phyloP scores from a whole-genome alignment of 73 alveolate species.

The Paramecium caudatum region DNA sequence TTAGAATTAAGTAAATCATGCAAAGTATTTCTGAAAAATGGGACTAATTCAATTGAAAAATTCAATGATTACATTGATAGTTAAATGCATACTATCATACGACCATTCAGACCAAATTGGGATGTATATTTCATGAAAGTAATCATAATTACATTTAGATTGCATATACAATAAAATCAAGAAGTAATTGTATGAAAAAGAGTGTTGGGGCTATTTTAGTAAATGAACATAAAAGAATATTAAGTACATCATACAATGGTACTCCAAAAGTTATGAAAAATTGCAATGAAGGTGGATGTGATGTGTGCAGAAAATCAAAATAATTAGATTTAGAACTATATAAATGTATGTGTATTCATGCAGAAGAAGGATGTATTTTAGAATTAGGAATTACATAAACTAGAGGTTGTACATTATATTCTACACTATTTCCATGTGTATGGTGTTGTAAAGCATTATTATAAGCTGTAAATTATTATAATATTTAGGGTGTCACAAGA shows the following conservation, averaged over 20 bases:
- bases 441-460: constrained; percentile 84
- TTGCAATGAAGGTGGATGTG: constrained; percentile 89
- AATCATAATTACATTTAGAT: constrained; percentile 60
- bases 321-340: constrained; percentile 81
- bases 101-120: constrained; percentile 84
- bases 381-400: constrained; percentile 82
- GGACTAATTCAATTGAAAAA: not conserved
- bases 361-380: constrained; percentile 86
- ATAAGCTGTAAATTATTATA: constrained; percentile 64
- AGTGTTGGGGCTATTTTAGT: constrained; percentile 84
- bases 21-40: not conserved
- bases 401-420: constrained; percentile 80
- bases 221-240: constrained; percentile 80
- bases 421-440: constrained; percentile 86
- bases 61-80: not conserved
- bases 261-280: constrained; percentile 83
- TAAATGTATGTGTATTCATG: constrained; percentile 89
- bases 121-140: constrained; percentile 85
- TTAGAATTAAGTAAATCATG: not conserved
- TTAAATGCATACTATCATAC: constrained; percentile 57
- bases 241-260: constrained; percentile 89
- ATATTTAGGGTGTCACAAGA: constrained; percentile 60
- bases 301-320: constrained; percentile 80
- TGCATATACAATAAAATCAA: constrained; percentile 50
- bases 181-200: constrained; percentile 46